Evolutionary conservation across 1,284 basidiomycete species (phyloP).

Genomic region (Hypsizygus ulmarius): DNA sequence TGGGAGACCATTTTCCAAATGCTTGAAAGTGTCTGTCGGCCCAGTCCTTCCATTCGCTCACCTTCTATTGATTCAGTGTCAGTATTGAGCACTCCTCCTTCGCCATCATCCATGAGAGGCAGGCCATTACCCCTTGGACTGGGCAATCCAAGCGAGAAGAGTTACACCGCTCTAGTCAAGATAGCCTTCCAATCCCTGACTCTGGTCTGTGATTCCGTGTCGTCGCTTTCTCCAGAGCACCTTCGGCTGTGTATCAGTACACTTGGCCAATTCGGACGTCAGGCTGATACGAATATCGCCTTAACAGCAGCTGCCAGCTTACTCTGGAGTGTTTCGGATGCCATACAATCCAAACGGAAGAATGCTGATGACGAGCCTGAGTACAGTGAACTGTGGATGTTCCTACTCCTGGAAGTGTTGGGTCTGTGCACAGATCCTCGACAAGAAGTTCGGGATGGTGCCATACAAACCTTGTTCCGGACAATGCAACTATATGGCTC

Average conservation of each 20-base stretch:
- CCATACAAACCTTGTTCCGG: constrained; percentile 93
- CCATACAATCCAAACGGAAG: constrained; percentile 77
- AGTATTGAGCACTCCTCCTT: constrained; percentile 35
- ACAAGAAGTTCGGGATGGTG: constrained; percentile 87
- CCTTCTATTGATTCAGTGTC: constrained; percentile 43
- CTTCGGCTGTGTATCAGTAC: constrained; percentile 87
- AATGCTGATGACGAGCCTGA: constrained; percentile 63
- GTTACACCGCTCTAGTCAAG: constrained; percentile 68
- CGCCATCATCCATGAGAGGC: constrained; percentile 32
- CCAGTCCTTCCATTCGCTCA: constrained; percentile 38
- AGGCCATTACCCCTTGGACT: constrained; percentile 52
- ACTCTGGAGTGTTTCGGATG: constrained; percentile 92
- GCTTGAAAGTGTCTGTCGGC: constrained; percentile 78
- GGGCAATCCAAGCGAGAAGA: constrained; percentile 60
- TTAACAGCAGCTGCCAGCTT: constrained; percentile 88
- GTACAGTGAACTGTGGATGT: constrained; percentile 89
- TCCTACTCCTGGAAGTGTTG: constrained; percentile 81
- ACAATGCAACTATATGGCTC: constrained; percentile 92
- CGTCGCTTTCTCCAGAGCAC: constrained; percentile 76
- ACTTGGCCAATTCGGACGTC: constrained; percentile 86
- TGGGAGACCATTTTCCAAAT: constrained; percentile 95
- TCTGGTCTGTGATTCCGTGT: constrained; percentile 90
- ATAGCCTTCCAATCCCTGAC: constrained; percentile 94
- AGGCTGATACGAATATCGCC: constrained; percentile 93
- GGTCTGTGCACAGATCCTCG: constrained; percentile 80